A percentile compares a stretch with the other conserved stretches of the same genome.
Conservation (phyloP, 2,329 filamentous ascomycete species). For the Sordariomycetes sp. region DNA sequence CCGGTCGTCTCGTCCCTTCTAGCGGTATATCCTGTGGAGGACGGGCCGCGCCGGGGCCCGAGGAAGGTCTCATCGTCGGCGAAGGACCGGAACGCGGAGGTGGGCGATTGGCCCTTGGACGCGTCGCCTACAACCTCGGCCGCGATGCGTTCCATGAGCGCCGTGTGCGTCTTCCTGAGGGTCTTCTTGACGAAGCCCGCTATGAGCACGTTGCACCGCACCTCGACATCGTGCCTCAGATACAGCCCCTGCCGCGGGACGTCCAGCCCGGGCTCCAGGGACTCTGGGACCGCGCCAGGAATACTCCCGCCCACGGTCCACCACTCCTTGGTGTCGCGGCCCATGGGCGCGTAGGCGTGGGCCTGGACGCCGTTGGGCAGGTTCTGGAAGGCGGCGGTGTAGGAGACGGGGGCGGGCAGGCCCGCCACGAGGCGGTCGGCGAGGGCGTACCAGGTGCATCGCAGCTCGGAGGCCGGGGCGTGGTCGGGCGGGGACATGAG, state of each 20-base stretch:
- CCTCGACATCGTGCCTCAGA: conserved; percentile 72
- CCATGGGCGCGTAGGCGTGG: conserved; percentile 73
- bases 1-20: background rate
- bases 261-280: conserved; percentile 54
- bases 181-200: conserved; percentile 72
- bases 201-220: conserved; percentile 71
- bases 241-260: conserved; percentile 62
- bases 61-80: background rate
- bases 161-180: conserved; percentile 62
- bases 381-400: conserved; percentile 74
- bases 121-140: background rate
- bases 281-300: conserved; percentile 57
- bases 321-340: conserved; percentile 66
- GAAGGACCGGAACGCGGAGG: background rate
- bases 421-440: conserved; percentile 64
- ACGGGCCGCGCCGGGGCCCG: background rate
- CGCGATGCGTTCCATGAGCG: conserved; percentile 38
- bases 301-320: conserved; percentile 67
- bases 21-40: background rate
- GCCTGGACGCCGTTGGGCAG: conserved; percentile 65
- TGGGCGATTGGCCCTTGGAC: background rate
- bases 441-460: conserved; percentile 66
- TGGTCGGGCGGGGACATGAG: conserved; percentile 55
- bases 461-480: conserved; percentile 56
- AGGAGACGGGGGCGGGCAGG: conserved; percentile 63